Evolutionary conservation across 768 basidiomycete species (phyloP), one percentile per base, ranked within the genome.

Genomic region (Leccinum incarnatum): DNA sequence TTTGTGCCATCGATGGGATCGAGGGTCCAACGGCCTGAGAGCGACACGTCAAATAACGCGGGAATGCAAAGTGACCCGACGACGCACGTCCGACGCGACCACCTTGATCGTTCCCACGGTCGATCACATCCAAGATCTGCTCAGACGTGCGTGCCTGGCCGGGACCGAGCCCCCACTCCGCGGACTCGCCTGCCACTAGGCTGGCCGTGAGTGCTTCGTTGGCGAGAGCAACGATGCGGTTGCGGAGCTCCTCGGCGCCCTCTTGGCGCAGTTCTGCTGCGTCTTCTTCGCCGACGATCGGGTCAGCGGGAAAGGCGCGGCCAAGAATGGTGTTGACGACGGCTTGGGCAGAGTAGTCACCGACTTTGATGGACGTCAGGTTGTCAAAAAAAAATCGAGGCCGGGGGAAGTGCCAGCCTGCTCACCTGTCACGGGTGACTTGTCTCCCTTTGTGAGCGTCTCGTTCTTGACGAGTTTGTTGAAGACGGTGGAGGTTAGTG

Each of bases 1-100:
- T 93, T 93, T 9, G 94, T 97, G 7, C 95, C 95, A 72, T 96
- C 94, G 58, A 97, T 93, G 53, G 91, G 89, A 71, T 91, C 90
- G 53, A 92, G 83, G 1, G 89, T 90, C 91, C 91, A 93, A 79
- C 90, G 87, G 27, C 89, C 90, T 91, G 51, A 2, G 42, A 29
- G 10, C 4, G 49, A 47, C 6, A 42, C 19, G 6, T 62, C 17
- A 61, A 40, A 17, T n/a, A 27, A 32, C 15, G 34, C 2, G 17
- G 1, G 14, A n/a, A 29, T 15, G 4, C 34, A 25, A 10, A 32
- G 4, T 6, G 19, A 49, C 46, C 32, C 46, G 10, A 50, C 6
- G 7, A 84, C 90, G 65, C 66, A 90, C 93, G 81, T 65, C 94
- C 95, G 17, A 73, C 74, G 15, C 76, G 69, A 5, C 93, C 94